Percentiles rank a stretch among this genome's conserved stretches.
These are phyloP conservation scores for Metarhizium rileyi DNA, from an alignment of 2,329 filamentous ascomycete species.

Conservation along the genomic window DNA sequence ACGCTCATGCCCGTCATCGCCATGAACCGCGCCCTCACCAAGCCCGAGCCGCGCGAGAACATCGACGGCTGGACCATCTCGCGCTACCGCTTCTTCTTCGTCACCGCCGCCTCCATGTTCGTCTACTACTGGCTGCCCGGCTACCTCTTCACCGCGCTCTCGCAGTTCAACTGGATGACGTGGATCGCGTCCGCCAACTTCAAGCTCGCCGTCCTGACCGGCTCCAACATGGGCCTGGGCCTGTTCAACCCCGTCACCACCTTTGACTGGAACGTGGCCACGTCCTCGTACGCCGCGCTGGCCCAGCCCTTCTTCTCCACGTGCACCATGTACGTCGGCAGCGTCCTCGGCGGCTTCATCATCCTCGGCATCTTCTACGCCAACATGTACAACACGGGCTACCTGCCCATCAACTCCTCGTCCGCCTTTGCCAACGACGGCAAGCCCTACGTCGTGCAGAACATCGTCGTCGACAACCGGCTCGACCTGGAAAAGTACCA, in stretches of 20 bases:
- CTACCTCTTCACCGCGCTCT: slow-evolving; percentile 37
- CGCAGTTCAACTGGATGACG: slow-evolving; percentile 43
- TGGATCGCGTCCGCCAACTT: slow-evolving; percentile 41
- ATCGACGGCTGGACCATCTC: slow-evolving; percentile 29
- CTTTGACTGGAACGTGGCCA: slow-evolving; percentile 31
- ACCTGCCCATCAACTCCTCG: slow-evolving; percentile 36
- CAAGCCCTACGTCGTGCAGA: slow-evolving; percentile 23
- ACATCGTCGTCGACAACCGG: slow-evolving; percentile 26
- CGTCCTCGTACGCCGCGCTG: slow-evolving; percentile 27
- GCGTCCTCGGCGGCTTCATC: slow-evolving; percentile 25
- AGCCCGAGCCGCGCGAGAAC: slow-evolving; percentile 17
- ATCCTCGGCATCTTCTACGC: slow-evolving; percentile 32
- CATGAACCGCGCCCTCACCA: slow-evolving; percentile 32
- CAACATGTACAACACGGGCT: slow-evolving; percentile 34
- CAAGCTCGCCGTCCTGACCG: slow-evolving; percentile 29
- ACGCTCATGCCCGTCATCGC: slow-evolving; percentile 37
- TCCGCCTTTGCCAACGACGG: slow-evolving; percentile 33
- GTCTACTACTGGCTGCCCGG: slow-evolving; percentile 44
- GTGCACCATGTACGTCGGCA: slow-evolving; percentile 26
- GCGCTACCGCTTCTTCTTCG: slow-evolving; percentile 35
- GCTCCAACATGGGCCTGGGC: slow-evolving; percentile 31
- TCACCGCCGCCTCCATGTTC: slow-evolving; percentile 34
- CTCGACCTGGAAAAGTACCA: slow-evolving; percentile 30
- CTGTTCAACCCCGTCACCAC: slow-evolving; percentile 26
- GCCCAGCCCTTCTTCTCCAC: slow-evolving; percentile 29